Conservation (phyloP, 345 rosid species). For the Brassica rapa region DNA sequence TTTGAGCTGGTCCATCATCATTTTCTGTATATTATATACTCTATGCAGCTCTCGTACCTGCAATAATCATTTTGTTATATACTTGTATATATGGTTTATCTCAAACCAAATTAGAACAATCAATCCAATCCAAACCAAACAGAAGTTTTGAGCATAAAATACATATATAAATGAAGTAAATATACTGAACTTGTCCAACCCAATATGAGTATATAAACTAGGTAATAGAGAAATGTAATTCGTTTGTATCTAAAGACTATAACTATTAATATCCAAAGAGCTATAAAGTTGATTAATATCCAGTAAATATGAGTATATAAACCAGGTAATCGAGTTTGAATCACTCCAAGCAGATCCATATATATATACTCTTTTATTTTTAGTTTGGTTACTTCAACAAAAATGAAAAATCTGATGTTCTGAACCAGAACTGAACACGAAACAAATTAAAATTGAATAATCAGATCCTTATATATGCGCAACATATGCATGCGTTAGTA, state of each 20-base stretch:
- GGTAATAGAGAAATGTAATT: too few species aligned
- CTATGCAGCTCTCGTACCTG: slow-evolving; percentile 89
- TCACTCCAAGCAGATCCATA: background rate
- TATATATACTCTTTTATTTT: background rate
- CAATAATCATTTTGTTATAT: slow-evolving; percentile 25
- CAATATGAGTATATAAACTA: too few species aligned
- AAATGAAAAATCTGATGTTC: background rate
- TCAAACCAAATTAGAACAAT: background rate
- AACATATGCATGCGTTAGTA: background rate
- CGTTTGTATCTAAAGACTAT: too few species aligned
- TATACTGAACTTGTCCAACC: too few species aligned
- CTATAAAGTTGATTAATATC: background rate
- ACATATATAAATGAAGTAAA: background rate
- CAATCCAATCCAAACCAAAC: background rate
- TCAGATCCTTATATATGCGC: background rate
- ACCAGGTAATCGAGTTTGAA: background rate
- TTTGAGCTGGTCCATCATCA: slow-evolving; percentile 62
- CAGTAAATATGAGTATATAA: too few species aligned
- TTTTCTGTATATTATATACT: slow-evolving; percentile 66
- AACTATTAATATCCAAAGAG: background rate
- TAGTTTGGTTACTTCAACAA: background rate
- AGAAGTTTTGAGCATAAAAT: background rate
- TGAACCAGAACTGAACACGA: background rate
- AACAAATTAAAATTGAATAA: background rate
- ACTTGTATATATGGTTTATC: background rate